These are phyloP conservation scores for Penicillium sp. DNA, from an alignment of 2,329 filamentous ascomycete species.

Conservation along the genomic window DNA sequence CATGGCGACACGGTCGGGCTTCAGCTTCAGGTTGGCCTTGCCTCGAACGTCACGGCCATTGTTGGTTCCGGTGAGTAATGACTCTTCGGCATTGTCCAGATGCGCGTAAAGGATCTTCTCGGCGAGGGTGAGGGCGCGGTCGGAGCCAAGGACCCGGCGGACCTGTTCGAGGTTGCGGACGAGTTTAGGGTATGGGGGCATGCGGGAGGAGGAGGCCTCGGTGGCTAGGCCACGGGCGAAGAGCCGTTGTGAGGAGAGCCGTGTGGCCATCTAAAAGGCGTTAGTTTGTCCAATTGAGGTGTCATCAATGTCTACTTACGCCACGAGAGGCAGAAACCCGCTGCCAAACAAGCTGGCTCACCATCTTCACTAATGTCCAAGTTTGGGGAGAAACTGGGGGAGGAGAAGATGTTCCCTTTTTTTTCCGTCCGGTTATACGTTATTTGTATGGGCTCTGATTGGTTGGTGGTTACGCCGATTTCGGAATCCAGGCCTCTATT, in stretches of 20 bases:
- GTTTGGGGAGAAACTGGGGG: slow-evolving; percentile 16
- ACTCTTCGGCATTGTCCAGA: slow-evolving; percentile 84
- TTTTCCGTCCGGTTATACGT: slow-evolving; percentile 19
- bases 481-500: slow-evolving; percentile 14
- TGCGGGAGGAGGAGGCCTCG: slow-evolving; percentile 52
- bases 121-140: slow-evolving; percentile 72
- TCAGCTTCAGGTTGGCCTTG: slow-evolving; percentile 90
- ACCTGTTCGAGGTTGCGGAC: slow-evolving; percentile 75
- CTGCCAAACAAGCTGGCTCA: slow-evolving; percentile 44
- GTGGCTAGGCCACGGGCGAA: slow-evolving; percentile 39
- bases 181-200: slow-evolving; percentile 79
- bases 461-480: slow-evolving; percentile 22
- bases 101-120: slow-evolving; percentile 99
- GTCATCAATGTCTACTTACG: slow-evolving; percentile 28
- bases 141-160: slow-evolving; percentile 66
- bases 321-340: slow-evolving; percentile 39
- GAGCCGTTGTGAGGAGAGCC: slow-evolving; percentile 35
- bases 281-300: slow-evolving; percentile 15
- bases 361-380: slow-evolving; percentile 30
- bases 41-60: slow-evolving; percentile 83
- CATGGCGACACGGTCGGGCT: slow-evolving; percentile 97
- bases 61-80: slow-evolving; percentile 76
- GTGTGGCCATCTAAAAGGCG: slow-evolving; percentile 33
- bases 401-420: slow-evolving; percentile 22
- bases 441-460: slow-evolving; percentile 25